A percentile compares a stretch with the other conserved stretches of the same genome.
Conservation (phyloP, 768 basidiomycete genomes). For the Macrolepiota dolichaula region DNA sequence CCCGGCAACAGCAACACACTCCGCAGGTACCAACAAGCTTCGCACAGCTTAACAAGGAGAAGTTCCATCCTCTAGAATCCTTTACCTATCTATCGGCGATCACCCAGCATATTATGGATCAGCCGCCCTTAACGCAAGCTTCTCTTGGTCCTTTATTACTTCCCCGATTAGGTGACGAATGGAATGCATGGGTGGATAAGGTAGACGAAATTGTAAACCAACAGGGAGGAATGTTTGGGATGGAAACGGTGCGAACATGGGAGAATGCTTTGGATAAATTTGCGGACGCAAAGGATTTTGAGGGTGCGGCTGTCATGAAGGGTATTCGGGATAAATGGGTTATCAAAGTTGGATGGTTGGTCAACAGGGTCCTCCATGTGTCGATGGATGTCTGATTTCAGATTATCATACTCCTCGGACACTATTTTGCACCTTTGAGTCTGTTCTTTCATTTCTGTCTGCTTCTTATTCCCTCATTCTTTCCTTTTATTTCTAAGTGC, state of each 20-base stretch:
- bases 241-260: constrained; percentile 67
- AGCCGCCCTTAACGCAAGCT: constrained; percentile 63
- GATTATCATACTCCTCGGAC: neutral
- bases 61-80: constrained; percentile 70
- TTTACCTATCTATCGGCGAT: constrained; percentile 68
- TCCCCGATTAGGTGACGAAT: constrained; percentile 67
- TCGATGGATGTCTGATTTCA: constrained; percentile 30
- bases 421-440: neutral
- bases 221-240: constrained; percentile 77
- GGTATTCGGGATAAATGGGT: constrained; percentile 62
- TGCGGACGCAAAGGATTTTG: constrained; percentile 45
- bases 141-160: constrained; percentile 55
- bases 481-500: neutral
- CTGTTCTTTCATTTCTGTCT: neutral
- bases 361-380: constrained; percentile 42
- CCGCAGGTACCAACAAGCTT: constrained; percentile 33
- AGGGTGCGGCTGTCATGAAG: constrained; percentile 34
- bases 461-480: neutral
- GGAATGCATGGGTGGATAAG: constrained; percentile 72
- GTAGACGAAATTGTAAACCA: constrained; percentile 70
- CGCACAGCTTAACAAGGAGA: constrained; percentile 51
- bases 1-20: constrained; percentile 31
- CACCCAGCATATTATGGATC: constrained; percentile 63
- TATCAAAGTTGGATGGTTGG: constrained; percentile 73
- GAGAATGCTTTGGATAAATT: constrained; percentile 65